Evolutionary conservation across 2,329 filamentous ascomycete genomes (phyloP).

Genomic region (Purpureocillium lavendulum): DNA sequence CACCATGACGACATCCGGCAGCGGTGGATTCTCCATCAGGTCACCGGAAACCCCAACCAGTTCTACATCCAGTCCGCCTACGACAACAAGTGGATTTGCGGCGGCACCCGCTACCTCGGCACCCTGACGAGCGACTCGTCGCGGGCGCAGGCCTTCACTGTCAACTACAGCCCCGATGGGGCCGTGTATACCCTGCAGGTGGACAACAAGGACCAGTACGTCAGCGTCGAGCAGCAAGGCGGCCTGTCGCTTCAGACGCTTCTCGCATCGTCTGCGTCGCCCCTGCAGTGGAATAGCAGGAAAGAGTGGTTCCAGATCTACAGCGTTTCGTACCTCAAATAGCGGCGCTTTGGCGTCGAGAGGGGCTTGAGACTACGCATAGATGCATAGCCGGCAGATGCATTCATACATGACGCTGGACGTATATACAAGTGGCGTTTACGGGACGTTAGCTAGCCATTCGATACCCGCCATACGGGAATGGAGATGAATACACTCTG

Average conservation of each 20-base stretch:
- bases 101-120: constrained; percentile 31
- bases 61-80: constrained; percentile 16
- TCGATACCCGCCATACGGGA: no score
- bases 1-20: constrained; percentile 31
- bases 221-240: neutral
- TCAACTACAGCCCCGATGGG: constrained; percentile 2
- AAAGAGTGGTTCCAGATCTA: constrained; percentile 1
- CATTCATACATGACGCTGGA: no score
- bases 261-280: neutral
- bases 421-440: no score
- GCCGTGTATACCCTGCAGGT: constrained; percentile 4
- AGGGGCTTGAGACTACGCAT: neutral
- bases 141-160: constrained; percentile 6
- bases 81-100: constrained; percentile 13
- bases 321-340: constrained; percentile 3
- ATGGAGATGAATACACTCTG: no score
- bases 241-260: no score
- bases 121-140: constrained; percentile 5
- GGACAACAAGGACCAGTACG: neutral
- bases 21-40: constrained; percentile 39
- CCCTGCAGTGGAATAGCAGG: neutral
- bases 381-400: neutral
- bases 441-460: no score
- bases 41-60: constrained; percentile 13
- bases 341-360: neutral